Evolutionary conservation across 1,284 basidiomycete species (phyloP).

Genomic region (Marasmius fiardii): DNA sequence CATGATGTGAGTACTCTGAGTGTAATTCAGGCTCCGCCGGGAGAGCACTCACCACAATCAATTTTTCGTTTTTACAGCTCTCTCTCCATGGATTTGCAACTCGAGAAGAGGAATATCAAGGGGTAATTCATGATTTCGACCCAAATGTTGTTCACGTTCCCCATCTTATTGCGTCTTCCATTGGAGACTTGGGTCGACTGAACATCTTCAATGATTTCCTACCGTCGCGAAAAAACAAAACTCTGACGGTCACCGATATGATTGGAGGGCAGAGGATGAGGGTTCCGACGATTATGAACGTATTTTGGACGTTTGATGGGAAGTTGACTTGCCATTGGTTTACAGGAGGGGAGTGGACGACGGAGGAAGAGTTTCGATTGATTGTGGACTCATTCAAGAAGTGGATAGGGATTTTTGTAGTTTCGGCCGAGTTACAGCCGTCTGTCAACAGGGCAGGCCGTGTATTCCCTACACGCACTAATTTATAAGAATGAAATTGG

Average conservation of each 20-base stretch:
- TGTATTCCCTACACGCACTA: no score
- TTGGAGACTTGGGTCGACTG: constrained; percentile 15
- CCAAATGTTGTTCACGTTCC: constrained; percentile 4
- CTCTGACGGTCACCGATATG: constrained; percentile 11
- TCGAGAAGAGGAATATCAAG: neutral
- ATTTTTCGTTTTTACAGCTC: no score
- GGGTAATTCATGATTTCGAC: neutral
- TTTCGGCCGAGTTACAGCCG: neutral
- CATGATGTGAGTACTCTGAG: constrained; percentile 11
- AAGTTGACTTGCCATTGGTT: constrained; percentile 12
- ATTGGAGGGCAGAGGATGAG: constrained; percentile 13
- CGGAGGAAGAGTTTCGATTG: neutral
- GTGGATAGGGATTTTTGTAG: constrained; percentile 1
- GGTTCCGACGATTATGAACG: constrained; percentile 10
- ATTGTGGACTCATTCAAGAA: neutral
- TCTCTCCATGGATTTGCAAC: neutral
- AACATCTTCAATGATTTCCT: constrained; percentile 4
- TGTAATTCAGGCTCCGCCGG: no score
- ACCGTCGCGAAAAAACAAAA: constrained; percentile 4
- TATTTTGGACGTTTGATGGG: constrained; percentile 14
- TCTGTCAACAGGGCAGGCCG: no score
- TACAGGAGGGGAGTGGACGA: constrained; percentile 11
- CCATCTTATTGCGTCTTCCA: constrained; percentile 11
- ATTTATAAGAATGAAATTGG: no score
- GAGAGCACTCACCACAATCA: no score